A percentile compares a stretch with the other conserved stretches of the same genome.
phyloP scores from a whole-genome alignment of 179 eudicot genomes.

The Vitellaria paradoxa region DNA sequence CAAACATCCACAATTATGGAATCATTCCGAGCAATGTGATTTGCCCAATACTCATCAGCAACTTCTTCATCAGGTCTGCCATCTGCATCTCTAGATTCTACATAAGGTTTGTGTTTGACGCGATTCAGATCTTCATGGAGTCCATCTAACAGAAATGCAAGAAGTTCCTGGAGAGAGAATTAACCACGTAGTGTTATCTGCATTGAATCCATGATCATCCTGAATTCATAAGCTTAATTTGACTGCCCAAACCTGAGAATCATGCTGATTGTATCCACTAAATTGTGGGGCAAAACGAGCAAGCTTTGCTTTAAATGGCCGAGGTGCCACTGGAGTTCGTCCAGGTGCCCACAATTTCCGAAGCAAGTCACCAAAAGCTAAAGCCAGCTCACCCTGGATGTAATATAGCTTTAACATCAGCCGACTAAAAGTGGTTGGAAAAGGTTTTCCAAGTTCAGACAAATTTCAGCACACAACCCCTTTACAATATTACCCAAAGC shows the following conservation, averaged over 20 bases:
- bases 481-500: no score
- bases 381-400: slow-evolving; percentile 93
- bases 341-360: slow-evolving; percentile 95
- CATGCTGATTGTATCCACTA: slow-evolving; percentile 94
- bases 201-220: slow-evolving; percentile 5
- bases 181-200: not conserved
- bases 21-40: slow-evolving; percentile 95
- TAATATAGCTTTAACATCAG: slow-evolving; percentile 13
- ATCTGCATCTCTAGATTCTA: slow-evolving; percentile 87
- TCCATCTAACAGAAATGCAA: slow-evolving; percentile 95
- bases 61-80: slow-evolving; percentile 94
- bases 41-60: slow-evolving; percentile 97
- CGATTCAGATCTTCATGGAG: slow-evolving; percentile 98
- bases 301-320: slow-evolving; percentile 84
- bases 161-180: slow-evolving; percentile 63
- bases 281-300: slow-evolving; percentile 98
- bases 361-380: slow-evolving; percentile 91
- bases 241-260: slow-evolving; percentile 69
- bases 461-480: not conserved
- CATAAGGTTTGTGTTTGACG: slow-evolving; percentile 87
- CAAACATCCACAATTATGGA: slow-evolving; percentile 98
- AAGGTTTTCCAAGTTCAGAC: not conserved
- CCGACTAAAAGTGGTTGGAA: not conserved
- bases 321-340: slow-evolving; percentile 83
- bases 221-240: slow-evolving; percentile 11